Conservation (phyloP, 306 rosid species). For the cucumber (Cucumis sativus) region DNA sequence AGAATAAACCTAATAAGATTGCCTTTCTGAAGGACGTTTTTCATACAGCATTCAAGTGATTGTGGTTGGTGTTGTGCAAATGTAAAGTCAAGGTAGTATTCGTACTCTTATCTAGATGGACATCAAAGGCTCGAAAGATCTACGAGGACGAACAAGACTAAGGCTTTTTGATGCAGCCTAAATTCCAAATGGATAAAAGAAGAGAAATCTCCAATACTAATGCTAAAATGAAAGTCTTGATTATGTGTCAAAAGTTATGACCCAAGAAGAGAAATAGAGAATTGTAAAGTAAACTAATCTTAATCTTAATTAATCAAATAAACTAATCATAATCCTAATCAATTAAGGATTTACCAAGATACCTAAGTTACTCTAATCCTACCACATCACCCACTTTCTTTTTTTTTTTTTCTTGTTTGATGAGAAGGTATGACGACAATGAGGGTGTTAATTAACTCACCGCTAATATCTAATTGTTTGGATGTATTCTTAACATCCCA, state of each 20-base stretch:
- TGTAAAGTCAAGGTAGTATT: background rate
- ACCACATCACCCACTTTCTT: too few species aligned
- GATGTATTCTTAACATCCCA: background rate
- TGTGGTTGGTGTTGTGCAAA: background rate
- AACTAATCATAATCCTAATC: too few species aligned
- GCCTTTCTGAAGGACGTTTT: too few species aligned
- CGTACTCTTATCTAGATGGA: background rate
- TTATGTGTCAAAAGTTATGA: too few species aligned
- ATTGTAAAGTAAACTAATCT: too few species aligned
- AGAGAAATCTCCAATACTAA: too few species aligned
- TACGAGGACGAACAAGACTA: background rate
- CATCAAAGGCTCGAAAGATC: background rate
- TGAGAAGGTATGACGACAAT: background rate
- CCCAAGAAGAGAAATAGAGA: too few species aligned
- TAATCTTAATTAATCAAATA: too few species aligned
- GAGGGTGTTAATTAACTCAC: background rate
- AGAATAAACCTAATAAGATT: background rate
- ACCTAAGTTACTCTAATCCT: too few species aligned
- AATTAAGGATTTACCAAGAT: too few species aligned
- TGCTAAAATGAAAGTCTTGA: too few species aligned
- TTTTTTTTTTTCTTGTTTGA: background rate
- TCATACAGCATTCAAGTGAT: background rate
- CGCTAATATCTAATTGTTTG: background rate
- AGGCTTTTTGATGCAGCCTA: background rate
- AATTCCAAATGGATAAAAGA: too few species aligned